Evolutionary conservation across 2,329 filamentous ascomycete genomes (phyloP), one percentile per base, ranked within the genome.

Genomic region (Colletotrichum sojae): DNA sequence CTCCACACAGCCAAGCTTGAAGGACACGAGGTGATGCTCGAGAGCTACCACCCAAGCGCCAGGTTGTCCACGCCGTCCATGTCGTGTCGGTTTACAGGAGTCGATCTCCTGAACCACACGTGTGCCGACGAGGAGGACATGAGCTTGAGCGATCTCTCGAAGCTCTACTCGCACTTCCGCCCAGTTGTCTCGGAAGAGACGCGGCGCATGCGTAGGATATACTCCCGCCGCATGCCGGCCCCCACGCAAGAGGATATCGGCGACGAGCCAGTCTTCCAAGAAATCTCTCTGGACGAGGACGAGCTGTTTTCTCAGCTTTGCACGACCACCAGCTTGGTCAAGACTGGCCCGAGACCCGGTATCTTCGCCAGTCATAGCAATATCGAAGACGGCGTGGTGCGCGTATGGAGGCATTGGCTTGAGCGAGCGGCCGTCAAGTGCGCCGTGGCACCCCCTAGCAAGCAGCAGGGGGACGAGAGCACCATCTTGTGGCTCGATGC

Each of bases 261-360:
- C 36, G 79, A 81, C 31, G 81, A 85, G 27, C 78, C 83, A 8
- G 87, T 91, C 2, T 85, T 82, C 15, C 87, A 92, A 67, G 87
- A 86, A 9, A 77, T 95, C 49, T 83, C 84, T 53, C 82, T 96
- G 1, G 93, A 95, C 72, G 86, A 86, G 1, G 86, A 89, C 70
- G 92, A 94, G 78, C 81, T 90, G 18, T 95, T 95, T 76, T 90
- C 91, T 1, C 93, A 96, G 79, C 84, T 96, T 12, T 92, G 91
- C 76, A 87, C 89, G 5, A 83, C 89, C 25, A 88, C 88, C 8
- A 93, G 90, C 74, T 79, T 97, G 45, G 90, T 94, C 69, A 91
- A 91, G 76, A 82, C 89, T 36, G 88, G 90, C 1, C 86, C 89
- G 1, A 84, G 84, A 31, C 85, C 83, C 22, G 90, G 89, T 4